phyloP scores from a whole-genome alignment of 305 asterid species.

The Fraxinus floribunda region DNA sequence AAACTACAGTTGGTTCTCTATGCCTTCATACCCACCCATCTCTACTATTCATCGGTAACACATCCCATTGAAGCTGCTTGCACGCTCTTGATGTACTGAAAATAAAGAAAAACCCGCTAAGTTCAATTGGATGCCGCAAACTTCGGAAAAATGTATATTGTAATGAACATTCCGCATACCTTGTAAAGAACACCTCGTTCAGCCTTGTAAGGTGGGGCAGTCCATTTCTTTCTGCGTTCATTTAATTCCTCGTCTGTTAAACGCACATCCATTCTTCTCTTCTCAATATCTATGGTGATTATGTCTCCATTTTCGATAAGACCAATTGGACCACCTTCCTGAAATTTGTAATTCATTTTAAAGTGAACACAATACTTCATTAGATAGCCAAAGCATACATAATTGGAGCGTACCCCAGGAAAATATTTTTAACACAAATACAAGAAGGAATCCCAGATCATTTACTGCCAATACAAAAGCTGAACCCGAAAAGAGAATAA shows the following conservation, averaged over 20 bases:
- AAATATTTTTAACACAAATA: background rate
- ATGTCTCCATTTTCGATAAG: constrained; percentile 76
- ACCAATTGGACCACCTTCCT: constrained; percentile 98
- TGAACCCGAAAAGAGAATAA: background rate
- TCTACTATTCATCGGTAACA: constrained; percentile 74
- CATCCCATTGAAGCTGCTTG: constrained; percentile 95
- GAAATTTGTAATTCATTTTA: constrained; percentile 29
- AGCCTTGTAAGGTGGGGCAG: constrained; percentile 69
- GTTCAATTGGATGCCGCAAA: background rate
- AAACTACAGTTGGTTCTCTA: constrained; percentile 18
- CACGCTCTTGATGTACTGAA: constrained; percentile 81
- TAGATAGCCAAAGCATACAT: background rate
- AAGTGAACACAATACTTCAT: background rate
- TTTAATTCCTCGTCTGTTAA: constrained; percentile 62
- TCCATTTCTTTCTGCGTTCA: constrained; percentile 76
- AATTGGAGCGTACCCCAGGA: background rate
- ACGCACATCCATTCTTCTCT: constrained; percentile 63
- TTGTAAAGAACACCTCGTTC: constrained; percentile 80
- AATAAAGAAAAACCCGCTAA: background rate
- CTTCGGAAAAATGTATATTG: background rate
- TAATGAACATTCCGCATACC: constrained; percentile 35
- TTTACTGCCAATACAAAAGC: background rate
- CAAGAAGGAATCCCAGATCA: background rate
- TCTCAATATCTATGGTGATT: constrained; percentile 67
- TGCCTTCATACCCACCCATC: background rate